Evolutionary conservation across 768 basidiomycete species (phyloP), one percentile per base, ranked within the genome.

Genomic region (Boletus eberwhitei): DNA sequence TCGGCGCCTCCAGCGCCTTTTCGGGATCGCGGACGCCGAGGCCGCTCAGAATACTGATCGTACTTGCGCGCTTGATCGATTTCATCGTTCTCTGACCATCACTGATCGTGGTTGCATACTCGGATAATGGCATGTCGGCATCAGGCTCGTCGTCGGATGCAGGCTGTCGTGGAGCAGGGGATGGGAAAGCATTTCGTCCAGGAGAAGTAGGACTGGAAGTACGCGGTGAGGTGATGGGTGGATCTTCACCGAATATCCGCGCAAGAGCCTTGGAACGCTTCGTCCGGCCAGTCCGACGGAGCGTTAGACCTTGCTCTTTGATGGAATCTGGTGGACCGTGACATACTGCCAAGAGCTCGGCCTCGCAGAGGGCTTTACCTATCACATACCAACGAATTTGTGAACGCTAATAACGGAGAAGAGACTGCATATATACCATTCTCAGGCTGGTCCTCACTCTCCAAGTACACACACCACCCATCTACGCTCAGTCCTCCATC

Each of bases 41-140:
- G 0, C 93, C 93, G 50, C 90, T 94, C 67, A 99, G 86, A 58
- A 99, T 83, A 70, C 93, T 96, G 67, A 98, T 84, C 0, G 93
- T 90, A 64, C 93, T 96, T 1, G 97, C 97, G 21, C 97, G 88
- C 62, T 97, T 95, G 48, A 72, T 65, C 5, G 68, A 54, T 44
- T 58, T 69, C 48, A 55, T 58, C 26, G 58, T 53, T 41, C 54
- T 52, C 52, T 68, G 64, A 60, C 68, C 32, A 61, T 75, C 50
- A 57, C 53, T 50, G 16, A 68, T 63, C 31, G 64, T 61, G 29
- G 61, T 70, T 32, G 54, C 52, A 37, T 70, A 62, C 12, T 73
- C 73, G n/a, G 74, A 72, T 7, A 67, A 62, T 32, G 59, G 45
- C 2, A 50, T 47, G 54, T 74, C 74, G 34, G 64, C 63, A 47